Evolutionary conservation across 169 alveolate genomes (phyloP).

Genomic region (Plasmodium vinckei): DNA sequence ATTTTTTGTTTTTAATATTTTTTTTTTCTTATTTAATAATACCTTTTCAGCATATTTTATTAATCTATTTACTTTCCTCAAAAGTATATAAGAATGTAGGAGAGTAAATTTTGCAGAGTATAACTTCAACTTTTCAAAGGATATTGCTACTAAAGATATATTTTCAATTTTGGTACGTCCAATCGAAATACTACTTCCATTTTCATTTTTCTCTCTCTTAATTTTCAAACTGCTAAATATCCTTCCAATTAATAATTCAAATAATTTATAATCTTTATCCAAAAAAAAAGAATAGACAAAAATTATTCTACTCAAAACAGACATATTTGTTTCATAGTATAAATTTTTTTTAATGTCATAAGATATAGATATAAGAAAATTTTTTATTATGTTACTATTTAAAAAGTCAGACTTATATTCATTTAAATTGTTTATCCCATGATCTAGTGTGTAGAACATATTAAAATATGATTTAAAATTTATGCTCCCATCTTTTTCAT

Average conservation of each 20-base stretch:
- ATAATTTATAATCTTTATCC: slow-evolving; percentile 13
- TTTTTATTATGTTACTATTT: slow-evolving; percentile 15
- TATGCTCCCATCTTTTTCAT: background rate
- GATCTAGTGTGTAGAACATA: slow-evolving; percentile 24
- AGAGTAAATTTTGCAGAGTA: slow-evolving; percentile 20
- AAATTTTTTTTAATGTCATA: slow-evolving; percentile 10
- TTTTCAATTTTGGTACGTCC: background rate
- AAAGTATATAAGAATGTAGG: slow-evolving; percentile 27
- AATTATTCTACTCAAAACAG: slow-evolving; percentile 20
- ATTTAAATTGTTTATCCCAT: background rate
- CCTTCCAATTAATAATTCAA: slow-evolving; percentile 21
- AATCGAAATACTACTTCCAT: no score
- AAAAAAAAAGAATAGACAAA: slow-evolving; percentile 38
- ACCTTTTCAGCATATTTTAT: slow-evolving; percentile 6
- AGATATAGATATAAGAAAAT: slow-evolving; percentile 17
- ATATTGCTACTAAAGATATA: slow-evolving; percentile 38
- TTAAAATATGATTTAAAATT: slow-evolving; percentile 12
- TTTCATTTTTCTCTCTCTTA: slow-evolving; percentile 18
- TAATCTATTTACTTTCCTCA: slow-evolving; percentile 25
- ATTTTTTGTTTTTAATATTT: slow-evolving; percentile 42
- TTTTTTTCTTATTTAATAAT: background rate
- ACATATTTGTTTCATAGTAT: slow-evolving; percentile 32
- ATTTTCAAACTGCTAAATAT: slow-evolving; percentile 31
- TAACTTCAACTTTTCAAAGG: slow-evolving; percentile 40
- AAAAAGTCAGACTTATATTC: background rate